Base-by-base conservation (phyloP, 2,329 filamentous ascomycete genomes). In the Venturia asperata region DNA sequence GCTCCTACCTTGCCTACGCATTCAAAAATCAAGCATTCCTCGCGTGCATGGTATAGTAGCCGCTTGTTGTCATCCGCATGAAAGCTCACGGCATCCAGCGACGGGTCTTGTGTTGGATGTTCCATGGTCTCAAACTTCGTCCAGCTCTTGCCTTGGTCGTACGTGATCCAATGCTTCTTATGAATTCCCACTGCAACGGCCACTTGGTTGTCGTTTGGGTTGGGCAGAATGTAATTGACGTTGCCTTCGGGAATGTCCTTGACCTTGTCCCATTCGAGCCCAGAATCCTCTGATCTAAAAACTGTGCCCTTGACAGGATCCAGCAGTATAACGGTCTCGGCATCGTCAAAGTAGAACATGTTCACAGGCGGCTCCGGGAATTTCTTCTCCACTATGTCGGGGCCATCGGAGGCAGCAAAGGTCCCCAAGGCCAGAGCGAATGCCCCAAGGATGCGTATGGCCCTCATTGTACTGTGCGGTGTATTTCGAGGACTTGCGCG, bases 311-410 rank as follows among this genome's bases (percentile, higher is more conserved):
- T 82, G 17, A 81, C 75, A 62, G 79, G 72, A 74, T 96, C 89
- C 71, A 88, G 86, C 73, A 91, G 87, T 58, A 97, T 77, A 66
- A 96, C 81, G 63, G 89, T 85, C 74, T 96, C 88, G 69, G 90
- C 92, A 75, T 93, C 90, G 72, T 94, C 88, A 73, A 99, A 97
- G 78, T 96, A 99, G 77, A 89, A 89, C 69, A 97, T 79, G 73
- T 87, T 86, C 64, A 78, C 74, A 0, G 91, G 90, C 64, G 81
- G 77, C 71, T 86, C 81, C 56, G 88, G 80, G 77, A 97, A 90
- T 60, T 82, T 77, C 62, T 67, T 61, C 15, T 47, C 19, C 67
- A 82, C 80, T 71, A 96, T 82, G 65, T 81, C 81, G 30, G 92
- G 92, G 61, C 81, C 80, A 72, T 87, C 83, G 68, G 82, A 80